Conservation (phyloP, 495 filamentous ascomycete species). For the Aspergillus incahuasiensis region DNA sequence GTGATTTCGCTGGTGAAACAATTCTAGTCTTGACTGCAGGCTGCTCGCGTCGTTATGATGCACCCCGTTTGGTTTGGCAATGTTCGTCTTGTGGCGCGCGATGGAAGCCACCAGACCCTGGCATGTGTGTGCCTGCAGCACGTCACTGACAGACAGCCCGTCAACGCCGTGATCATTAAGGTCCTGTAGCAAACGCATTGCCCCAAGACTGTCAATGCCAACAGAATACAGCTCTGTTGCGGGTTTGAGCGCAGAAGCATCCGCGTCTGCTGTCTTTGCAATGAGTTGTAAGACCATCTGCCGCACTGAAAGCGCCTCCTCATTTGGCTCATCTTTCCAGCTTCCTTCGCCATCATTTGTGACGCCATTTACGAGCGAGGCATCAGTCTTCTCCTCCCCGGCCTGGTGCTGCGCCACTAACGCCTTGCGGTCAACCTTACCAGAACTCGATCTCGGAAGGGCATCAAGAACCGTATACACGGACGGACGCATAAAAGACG, state of each 20-base stretch:
- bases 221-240: slow-evolving; percentile 65
- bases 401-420: slow-evolving; percentile 16
- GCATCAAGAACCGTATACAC: slow-evolving; percentile 18
- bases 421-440: slow-evolving; percentile 24
- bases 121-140: slow-evolving; percentile 22
- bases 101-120: slow-evolving; percentile 28
- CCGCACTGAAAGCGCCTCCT: not conserved
- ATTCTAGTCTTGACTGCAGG: not conserved
- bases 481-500: slow-evolving; percentile 20
- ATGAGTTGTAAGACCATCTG: slow-evolving; percentile 33
- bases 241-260: slow-evolving; percentile 36
- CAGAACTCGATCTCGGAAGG: slow-evolving; percentile 23
- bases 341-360: not conserved
- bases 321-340: not conserved
- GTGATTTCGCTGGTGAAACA: slow-evolving; percentile 14
- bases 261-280: slow-evolving; percentile 39
- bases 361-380: not conserved
- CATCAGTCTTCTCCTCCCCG: not conserved
- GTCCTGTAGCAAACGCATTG: slow-evolving; percentile 52
- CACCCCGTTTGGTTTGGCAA: not conserved
- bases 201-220: slow-evolving; percentile 72
- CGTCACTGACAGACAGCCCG: slow-evolving; percentile 28
- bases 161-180: slow-evolving; percentile 18
- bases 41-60: not conserved
- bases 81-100: not conserved